A percentile compares a stretch with the other conserved stretches of the same genome.
Evolutionary conservation across 2,329 filamentous ascomycete genomes (phyloP).

Genomic region (Alternaria sp.): DNA sequence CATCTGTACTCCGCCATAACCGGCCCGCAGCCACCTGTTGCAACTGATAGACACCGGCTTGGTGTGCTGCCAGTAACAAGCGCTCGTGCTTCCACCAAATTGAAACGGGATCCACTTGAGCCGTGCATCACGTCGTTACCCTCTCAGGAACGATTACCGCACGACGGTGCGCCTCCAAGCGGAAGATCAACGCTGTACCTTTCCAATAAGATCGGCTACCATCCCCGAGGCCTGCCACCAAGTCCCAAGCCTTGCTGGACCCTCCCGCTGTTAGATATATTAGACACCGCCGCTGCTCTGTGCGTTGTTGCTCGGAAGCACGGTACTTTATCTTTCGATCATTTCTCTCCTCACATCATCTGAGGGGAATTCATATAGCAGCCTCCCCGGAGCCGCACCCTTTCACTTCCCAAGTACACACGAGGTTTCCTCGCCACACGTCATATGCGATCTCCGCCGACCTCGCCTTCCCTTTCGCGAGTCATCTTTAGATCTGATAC

Average conservation of each 20-base stretch:
- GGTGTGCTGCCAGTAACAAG: conserved; percentile 27
- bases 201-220: conserved; percentile 42
- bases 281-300: conserved; percentile 35
- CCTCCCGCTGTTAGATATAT: conserved; percentile 46
- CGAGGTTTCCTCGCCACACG: conserved; percentile 34
- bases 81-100: conserved; percentile 27
- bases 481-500: conserved; percentile 27
- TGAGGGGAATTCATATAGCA: conserved; percentile 14
- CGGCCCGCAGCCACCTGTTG: conserved; percentile 39
- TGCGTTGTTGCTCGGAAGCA: conserved; percentile 24
- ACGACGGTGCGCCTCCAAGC: conserved; percentile 36
- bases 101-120: conserved; percentile 39
- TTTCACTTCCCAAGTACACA: conserved; percentile 11
- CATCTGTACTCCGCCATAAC: conserved; percentile 29
- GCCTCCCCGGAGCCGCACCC: conserved; percentile 7
- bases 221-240: conserved; percentile 32
- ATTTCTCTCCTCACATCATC: conserved; percentile 15
- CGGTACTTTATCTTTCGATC: conserved; percentile 17
- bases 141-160: conserved; percentile 35
- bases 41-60: conserved; percentile 30
- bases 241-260: conserved; percentile 41
- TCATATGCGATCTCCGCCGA: conserved; percentile 38
- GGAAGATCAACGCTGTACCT: conserved; percentile 43
- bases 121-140: conserved; percentile 27
- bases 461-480: conserved; percentile 32